These are phyloP conservation scores for Oidiodendron maius DNA, from an alignment of 495 filamentous ascomycete genomes.

Conservation along the genomic window DNA sequence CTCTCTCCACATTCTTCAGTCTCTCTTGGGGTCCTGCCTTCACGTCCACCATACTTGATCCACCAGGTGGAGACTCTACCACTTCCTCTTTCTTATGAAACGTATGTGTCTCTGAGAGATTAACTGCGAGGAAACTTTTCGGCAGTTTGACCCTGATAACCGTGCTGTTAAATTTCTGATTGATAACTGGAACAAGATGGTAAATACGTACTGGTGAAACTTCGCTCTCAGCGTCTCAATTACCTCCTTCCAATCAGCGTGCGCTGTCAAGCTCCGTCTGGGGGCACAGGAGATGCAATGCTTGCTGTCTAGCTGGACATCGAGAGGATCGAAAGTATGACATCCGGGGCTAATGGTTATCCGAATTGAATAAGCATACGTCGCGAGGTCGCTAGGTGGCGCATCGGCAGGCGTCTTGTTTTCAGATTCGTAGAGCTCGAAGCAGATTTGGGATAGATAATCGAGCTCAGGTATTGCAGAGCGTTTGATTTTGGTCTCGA, in stretches of 20 bases:
- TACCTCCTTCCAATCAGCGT: constrained; percentile 90
- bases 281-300: constrained; percentile 93
- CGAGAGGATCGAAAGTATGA: constrained; percentile 89
- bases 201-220: constrained; percentile 74
- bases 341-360: constrained; percentile 95
- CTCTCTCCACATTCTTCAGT: no score
- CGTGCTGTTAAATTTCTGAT: constrained; percentile 1
- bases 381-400: constrained; percentile 22
- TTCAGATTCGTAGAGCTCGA: constrained; percentile 93
- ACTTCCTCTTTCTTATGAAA: constrained; percentile 40
- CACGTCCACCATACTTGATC: background rate
- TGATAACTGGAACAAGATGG: background rate
- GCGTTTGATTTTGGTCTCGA: constrained; percentile 83
- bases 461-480: constrained; percentile 94
- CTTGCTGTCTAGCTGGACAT: constrained; percentile 91
- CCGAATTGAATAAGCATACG: constrained; percentile 87
- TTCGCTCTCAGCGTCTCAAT: constrained; percentile 91
- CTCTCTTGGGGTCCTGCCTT: no score
- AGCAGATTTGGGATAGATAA: constrained; percentile 95
- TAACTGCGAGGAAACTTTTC: constrained; percentile 87
- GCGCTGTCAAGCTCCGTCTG: constrained; percentile 81
- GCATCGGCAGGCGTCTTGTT: constrained; percentile 51
- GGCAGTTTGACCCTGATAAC: constrained; percentile 80
- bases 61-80: background rate
- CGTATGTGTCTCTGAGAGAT: constrained; percentile 66